Evolutionary conservation across 2,329 filamentous ascomycete species (phyloP).

Genomic region (Nothomitra cinnamomea): DNA sequence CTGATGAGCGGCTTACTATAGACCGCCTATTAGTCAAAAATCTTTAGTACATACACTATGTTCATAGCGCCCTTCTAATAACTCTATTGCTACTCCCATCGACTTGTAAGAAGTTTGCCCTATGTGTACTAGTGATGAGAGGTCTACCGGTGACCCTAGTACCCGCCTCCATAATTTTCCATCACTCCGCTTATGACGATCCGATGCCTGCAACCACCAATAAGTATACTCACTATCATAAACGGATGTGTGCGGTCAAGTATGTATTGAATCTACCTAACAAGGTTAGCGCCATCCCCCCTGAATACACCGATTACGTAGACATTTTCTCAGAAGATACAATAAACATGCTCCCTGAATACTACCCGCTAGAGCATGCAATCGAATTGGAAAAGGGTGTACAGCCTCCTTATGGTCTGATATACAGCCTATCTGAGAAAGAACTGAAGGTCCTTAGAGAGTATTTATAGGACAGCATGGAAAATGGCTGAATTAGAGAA

Average conservation of each 20-base stretch:
- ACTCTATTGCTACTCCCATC: too few species aligned
- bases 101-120: too few species aligned
- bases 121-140: too few species aligned
- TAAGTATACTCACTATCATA: too few species aligned
- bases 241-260: background rate
- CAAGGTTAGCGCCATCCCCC: constrained; percentile 3
- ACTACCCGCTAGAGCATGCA: background rate
- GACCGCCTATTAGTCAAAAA: too few species aligned
- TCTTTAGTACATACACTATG: too few species aligned
- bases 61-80: too few species aligned
- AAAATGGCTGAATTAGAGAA: constrained; percentile 7
- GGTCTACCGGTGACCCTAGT: too few species aligned
- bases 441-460: constrained; percentile 7
- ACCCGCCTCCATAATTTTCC: too few species aligned
- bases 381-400: constrained; percentile 4
- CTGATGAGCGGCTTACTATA: too few species aligned
- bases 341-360: background rate
- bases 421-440: constrained; percentile 6
- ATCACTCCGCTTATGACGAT: too few species aligned
- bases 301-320: background rate
- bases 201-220: too few species aligned
- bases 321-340: background rate
- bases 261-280: background rate
- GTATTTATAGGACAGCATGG: constrained; percentile 7
- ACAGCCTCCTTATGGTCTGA: constrained; percentile 4